A percentile compares a stretch with the other conserved stretches of the same genome.
phyloP scores from a whole-genome alignment of 208 protist species.

The Wallacemonas collosoma region DNA sequence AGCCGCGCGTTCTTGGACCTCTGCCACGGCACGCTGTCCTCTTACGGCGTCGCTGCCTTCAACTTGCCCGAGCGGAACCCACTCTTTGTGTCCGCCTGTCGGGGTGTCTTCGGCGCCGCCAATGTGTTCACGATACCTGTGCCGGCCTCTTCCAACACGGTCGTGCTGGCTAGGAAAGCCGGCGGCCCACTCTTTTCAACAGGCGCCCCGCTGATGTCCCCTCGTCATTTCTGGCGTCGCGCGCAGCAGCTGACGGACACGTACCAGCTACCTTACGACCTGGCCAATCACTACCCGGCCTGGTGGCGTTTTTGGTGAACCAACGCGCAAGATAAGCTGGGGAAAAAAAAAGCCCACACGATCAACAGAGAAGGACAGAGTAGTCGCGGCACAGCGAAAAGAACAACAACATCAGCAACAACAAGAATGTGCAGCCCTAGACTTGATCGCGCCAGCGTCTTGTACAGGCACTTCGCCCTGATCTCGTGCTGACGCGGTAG shows the following conservation, averaged over 20 bases:
- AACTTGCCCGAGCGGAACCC: conserved; percentile 62
- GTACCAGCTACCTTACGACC: conserved; percentile 73
- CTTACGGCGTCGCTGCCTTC: conserved; percentile 78
- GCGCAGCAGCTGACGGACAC: conserved; percentile 53
- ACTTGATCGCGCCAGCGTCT: too few relatives aligned
- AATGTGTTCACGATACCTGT: conserved; percentile 77
- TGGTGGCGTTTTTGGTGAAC: conserved; percentile 83
- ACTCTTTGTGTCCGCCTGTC: conserved; percentile 57
- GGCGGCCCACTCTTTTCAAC: conserved; percentile 5
- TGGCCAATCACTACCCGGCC: conserved; percentile 70
- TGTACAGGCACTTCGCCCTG: too few relatives aligned
- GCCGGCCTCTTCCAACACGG: conserved; percentile 65
- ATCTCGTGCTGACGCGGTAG: too few relatives aligned
- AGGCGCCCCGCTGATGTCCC: conserved; percentile 38
- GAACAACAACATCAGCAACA: neutral
- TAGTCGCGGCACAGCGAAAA: neutral
- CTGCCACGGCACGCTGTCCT: conserved; percentile 49
- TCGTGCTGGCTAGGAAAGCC: conserved; percentile 61
- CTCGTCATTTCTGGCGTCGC: conserved; percentile 59
- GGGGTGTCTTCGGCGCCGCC: conserved; percentile 48
- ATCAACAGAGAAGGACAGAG: neutral
- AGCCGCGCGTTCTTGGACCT: conserved; percentile 56
- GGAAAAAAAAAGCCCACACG: neutral
- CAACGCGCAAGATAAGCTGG: neutral
- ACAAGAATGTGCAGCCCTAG: neutral